Evolutionary conservation across 768 basidiomycete genomes (phyloP).

Genomic region (Phanerochaete sordida): DNA sequence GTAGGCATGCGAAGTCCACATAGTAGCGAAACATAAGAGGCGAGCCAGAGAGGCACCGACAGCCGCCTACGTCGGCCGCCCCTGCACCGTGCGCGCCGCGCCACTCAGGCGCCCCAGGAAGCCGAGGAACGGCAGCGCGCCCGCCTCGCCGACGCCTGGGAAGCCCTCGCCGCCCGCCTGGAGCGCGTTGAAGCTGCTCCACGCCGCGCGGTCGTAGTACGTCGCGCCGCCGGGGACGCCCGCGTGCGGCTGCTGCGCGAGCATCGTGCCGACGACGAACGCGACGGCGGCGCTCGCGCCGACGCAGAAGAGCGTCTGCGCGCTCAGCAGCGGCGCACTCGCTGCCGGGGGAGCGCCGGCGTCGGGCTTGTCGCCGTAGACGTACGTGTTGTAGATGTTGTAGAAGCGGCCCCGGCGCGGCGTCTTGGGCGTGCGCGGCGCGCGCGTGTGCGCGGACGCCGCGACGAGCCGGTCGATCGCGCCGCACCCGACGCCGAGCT

Average conservation of each 20-base stretch:
- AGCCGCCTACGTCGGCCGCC: constrained; percentile 65
- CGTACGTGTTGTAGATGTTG: constrained; percentile 82
- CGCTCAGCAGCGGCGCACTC: constrained; percentile 23
- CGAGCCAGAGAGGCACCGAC: background rate
- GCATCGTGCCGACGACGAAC: constrained; percentile 57
- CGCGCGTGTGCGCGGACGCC: constrained; percentile 34
- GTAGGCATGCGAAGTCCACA: too few species aligned
- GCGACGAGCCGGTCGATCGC: constrained; percentile 74
- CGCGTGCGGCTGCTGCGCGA: constrained; percentile 45
- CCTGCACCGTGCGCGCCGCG: constrained; percentile 70
- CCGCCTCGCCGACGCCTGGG: constrained; percentile 37
- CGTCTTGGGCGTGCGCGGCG: constrained; percentile 24
- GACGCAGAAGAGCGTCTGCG: constrained; percentile 54
- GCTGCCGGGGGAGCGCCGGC: background rate
- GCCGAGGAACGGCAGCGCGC: constrained; percentile 59
- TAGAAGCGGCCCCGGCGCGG: constrained; percentile 53
- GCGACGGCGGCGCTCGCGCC: constrained; percentile 62
- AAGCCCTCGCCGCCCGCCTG: constrained; percentile 72
- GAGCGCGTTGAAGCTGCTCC: constrained; percentile 77
- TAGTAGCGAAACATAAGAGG: too few species aligned
- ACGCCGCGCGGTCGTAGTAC: constrained; percentile 74
- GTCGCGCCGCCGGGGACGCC: constrained; percentile 61
- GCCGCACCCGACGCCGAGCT: constrained; percentile 71
- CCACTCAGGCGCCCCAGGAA: constrained; percentile 71
- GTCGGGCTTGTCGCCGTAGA: constrained; percentile 39